Evolutionary conservation across 2,329 filamentous ascomycete species (phyloP), one percentile per base, ranked within the genome.

Genomic region (Beauveria sp.): DNA sequence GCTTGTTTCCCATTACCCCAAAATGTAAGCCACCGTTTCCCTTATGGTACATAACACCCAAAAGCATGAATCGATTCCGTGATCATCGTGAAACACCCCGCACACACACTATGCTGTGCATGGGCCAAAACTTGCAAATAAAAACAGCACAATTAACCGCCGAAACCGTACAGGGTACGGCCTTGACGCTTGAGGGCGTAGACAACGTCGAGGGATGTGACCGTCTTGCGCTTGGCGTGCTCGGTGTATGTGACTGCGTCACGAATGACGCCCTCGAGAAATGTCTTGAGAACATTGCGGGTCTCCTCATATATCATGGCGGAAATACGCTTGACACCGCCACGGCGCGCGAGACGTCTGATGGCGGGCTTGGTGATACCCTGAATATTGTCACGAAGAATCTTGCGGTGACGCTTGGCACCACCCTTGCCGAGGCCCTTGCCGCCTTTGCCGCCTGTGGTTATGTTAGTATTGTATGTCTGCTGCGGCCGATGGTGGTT

Each of bases 301-400:
- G 84, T 87, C 79, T 87, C 84, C 74, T 87, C 84, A 79, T 87
- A 87, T 77, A 87, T 87, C 83, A 87, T 96, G 77, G 92, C 92
- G 73, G 92, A 96, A 74, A 97, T 97, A 96, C 92, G 92, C 91
- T 97, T 97, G 85, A 97, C 92, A 92, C 92, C 92, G 80, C 92
- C 92, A 94, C 92, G 92, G 82, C 92, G 92, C 68, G 92, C 92
- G 77, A 97, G 92, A 96, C 92, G 92, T 74, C 92, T 89, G 80
- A 97, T 97, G 73, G 92, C 92, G 72, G 92, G 92, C 90, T 97
- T 97, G 75, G 92, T 97, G 76, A 97, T 97, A 82, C 92, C 92
- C 84, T 97, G 92, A 76, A 97, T 97, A 90, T 97, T 97, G 89
- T 97, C 92, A 81, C 92, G 91, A 79, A 97, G 86, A 84, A 97